Evolutionary conservation across 2,329 filamentous ascomycete genomes (phyloP).

Genomic region (Xylariaceae sp.): DNA sequence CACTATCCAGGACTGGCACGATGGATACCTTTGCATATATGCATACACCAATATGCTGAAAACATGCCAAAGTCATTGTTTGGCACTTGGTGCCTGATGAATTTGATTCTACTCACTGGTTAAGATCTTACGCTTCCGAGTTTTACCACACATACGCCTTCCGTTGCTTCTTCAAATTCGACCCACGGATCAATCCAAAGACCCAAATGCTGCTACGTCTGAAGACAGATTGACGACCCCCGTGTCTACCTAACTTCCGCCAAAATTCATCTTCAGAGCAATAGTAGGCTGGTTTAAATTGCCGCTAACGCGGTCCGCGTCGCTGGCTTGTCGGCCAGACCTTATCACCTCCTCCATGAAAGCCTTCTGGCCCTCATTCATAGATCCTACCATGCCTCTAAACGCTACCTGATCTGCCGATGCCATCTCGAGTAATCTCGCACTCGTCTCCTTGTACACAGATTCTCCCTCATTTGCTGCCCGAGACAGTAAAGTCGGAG

Average conservation of each 20-base stretch:
- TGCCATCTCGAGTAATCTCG: slow-evolving; percentile 76
- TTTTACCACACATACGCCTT: no score
- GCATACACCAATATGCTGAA: no score
- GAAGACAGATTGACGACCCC: neutral
- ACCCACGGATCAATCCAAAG: no score
- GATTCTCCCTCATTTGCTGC: slow-evolving; percentile 62
- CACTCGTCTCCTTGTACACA: slow-evolving; percentile 71
- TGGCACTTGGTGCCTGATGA: no score
- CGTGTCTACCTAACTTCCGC: slow-evolving; percentile 31
- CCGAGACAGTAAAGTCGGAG: slow-evolving; percentile 73
- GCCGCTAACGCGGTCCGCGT: slow-evolving; percentile 38
- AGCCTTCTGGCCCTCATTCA: slow-evolving; percentile 67
- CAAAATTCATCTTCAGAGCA: slow-evolving; percentile 93
- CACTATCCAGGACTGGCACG: no score
- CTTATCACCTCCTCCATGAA: slow-evolving; percentile 82
- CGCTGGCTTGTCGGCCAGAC: slow-evolving; percentile 52
- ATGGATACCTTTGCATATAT: no score
- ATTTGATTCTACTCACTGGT: no score
- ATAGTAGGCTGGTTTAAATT: slow-evolving; percentile 71
- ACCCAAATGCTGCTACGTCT: no score
- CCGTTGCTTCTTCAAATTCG: no score
- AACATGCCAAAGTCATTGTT: no score
- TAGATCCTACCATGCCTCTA: slow-evolving; percentile 66
- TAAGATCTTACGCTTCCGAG: no score
- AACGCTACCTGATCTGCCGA: slow-evolving; percentile 72